Percentiles rank a stretch among this genome's conserved stretches.
Conservation (phyloP, 306 rosid species). For the Begonia loranthoides region DNA sequence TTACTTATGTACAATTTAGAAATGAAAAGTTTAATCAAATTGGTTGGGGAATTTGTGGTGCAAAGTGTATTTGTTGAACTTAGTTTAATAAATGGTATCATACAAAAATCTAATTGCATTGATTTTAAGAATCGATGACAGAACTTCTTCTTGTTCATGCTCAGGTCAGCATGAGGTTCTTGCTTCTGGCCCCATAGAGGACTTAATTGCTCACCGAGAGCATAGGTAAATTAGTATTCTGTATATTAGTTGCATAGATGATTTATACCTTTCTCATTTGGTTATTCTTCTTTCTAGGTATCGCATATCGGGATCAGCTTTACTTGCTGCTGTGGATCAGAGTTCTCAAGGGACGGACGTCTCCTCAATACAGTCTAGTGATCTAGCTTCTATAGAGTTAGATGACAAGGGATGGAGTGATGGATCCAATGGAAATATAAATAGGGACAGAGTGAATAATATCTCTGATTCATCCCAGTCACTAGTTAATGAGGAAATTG, state of each 20-base stretch:
- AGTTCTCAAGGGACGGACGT: constrained; percentile 80
- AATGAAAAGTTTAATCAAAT: too few species aligned
- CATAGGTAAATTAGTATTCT: constrained; percentile 54
- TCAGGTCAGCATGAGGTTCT: constrained; percentile 96
- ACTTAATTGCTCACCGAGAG: constrained; percentile 92
- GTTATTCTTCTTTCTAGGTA: constrained; percentile 42
- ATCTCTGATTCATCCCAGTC: constrained; percentile 24
- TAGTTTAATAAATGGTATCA: too few species aligned
- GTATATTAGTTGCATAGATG: constrained; percentile 6
- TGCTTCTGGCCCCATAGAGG: constrained; percentile 99
- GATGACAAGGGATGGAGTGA: constrained; percentile 60
- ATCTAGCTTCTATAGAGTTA: constrained; percentile 24
- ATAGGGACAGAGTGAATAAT: constrained; percentile 15
- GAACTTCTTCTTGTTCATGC: neutral
- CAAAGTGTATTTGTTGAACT: too few species aligned
- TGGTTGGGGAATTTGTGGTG: too few species aligned
- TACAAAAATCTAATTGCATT: too few species aligned
- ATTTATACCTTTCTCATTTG: constrained; percentile 11
- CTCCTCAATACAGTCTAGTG: constrained; percentile 45
- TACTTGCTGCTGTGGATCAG: constrained; percentile 99
- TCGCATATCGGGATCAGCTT: constrained; percentile 94
- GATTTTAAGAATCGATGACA: too few species aligned
- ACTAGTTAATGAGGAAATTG: constrained; percentile 34
- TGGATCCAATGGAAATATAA: constrained; percentile 34
- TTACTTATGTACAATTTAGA: too few species aligned